phyloP scores from a whole-genome alignment of 768 basidiomycete species.

The Psilocybe sp. region DNA sequence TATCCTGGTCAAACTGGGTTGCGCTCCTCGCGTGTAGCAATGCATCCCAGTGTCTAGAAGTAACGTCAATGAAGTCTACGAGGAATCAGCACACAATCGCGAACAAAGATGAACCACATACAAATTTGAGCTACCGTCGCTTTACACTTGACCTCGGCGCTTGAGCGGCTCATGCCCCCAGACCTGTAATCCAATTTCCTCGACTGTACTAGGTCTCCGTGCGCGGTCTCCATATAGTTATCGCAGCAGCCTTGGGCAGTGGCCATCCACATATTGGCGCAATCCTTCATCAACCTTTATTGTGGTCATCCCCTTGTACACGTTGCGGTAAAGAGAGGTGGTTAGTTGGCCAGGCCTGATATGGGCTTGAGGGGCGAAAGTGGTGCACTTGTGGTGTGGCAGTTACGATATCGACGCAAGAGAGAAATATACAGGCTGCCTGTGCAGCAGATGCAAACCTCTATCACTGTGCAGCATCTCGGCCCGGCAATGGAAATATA shows the following conservation, averaged over 20 bases:
- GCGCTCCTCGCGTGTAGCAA: constrained; percentile 84
- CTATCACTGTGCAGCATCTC: neutral
- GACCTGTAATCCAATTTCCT: constrained; percentile 54
- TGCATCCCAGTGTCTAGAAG: constrained; percentile 91
- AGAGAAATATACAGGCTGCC: neutral
- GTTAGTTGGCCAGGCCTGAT: constrained; percentile 24
- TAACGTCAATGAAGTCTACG: constrained; percentile 94
- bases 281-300: constrained; percentile 32
- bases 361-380: constrained; percentile 26
- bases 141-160: constrained; percentile 85
- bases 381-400: neutral
- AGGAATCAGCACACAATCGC: neutral
- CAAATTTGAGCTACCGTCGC: constrained; percentile 97
- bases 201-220: constrained; percentile 50
- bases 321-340: constrained; percentile 42
- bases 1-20: constrained; percentile 82
- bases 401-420: constrained; percentile 3
- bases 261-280: constrained; percentile 51
- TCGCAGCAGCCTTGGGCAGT: constrained; percentile 61
- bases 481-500: too few relatives aligned
- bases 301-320: constrained; percentile 60
- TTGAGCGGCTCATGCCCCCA: constrained; percentile 88
- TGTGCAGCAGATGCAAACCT: constrained; percentile 2
- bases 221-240: constrained; percentile 68
- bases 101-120: constrained; percentile 32